Percentiles rank a stretch among this genome's conserved stretches.
Evolutionary conservation across 2,329 filamentous ascomycete species (phyloP).

Genomic region (Ploettnerulaceae sp.): DNA sequence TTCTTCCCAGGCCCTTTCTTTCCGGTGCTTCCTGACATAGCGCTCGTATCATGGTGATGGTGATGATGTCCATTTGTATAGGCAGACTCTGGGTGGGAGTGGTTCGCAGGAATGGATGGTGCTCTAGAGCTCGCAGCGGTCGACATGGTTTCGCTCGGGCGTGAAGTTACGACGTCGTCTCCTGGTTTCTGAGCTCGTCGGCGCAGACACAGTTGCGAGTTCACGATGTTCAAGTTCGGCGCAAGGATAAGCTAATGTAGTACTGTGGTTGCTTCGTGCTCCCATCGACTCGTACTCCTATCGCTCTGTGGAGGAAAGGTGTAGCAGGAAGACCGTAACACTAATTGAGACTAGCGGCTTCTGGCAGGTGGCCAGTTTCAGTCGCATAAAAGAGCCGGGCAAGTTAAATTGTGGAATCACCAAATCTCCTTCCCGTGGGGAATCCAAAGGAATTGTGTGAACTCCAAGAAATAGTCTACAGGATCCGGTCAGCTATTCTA

Average conservation of each 20-base stretch:
- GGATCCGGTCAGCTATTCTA: background rate
- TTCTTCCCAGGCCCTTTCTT: constrained; percentile 88
- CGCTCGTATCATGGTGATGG: constrained; percentile 40
- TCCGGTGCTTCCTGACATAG: constrained; percentile 46
- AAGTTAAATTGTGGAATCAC: constrained; percentile 8
- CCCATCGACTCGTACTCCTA: constrained; percentile 18
- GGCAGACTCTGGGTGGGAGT: constrained; percentile 28
- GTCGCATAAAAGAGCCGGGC: background rate
- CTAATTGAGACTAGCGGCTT: constrained; percentile 16
- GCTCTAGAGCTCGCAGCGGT: constrained; percentile 35
- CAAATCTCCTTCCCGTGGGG: no score
- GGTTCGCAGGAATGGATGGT: constrained; percentile 34
- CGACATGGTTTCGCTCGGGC: constrained; percentile 29
- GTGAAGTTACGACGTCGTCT: background rate
- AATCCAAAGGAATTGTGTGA: no score
- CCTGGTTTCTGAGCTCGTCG: constrained; percentile 18
- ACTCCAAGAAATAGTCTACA: no score
- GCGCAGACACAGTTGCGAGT: constrained; percentile 23
- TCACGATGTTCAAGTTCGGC: constrained; percentile 11
- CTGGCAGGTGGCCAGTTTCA: constrained; percentile 6
- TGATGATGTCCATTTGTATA: constrained; percentile 35
- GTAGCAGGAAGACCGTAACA: constrained; percentile 15
- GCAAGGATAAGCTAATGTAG: constrained; percentile 10
- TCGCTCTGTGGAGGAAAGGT: constrained; percentile 11
- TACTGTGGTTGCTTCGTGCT: constrained; percentile 7